Evolutionary conservation across 345 rosid species (phyloP).

Genomic region (Salix brachista): DNA sequence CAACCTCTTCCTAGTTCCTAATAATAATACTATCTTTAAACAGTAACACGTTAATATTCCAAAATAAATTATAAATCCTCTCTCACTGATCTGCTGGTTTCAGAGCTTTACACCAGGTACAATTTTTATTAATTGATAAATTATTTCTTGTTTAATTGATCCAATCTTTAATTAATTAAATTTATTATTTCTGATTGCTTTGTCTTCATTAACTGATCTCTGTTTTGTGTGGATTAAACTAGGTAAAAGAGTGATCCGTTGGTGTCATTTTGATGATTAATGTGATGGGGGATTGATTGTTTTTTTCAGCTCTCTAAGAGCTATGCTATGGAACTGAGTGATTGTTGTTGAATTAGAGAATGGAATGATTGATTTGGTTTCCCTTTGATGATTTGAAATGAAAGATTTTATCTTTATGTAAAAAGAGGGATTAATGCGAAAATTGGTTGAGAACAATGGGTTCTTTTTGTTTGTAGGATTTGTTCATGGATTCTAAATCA

Average conservation of each 20-base stretch:
- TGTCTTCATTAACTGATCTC: not conserved
- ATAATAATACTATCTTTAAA: no score
- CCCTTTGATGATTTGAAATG: not conserved
- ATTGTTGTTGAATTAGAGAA: not conserved
- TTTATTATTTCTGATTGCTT: no score
- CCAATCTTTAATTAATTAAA: no score
- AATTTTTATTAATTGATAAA: not conserved
- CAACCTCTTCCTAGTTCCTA: no score
- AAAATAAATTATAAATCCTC: no score
- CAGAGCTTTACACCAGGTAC: not conserved
- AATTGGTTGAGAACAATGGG: not conserved
- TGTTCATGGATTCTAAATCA: slow-evolving; percentile 42
- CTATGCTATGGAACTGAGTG: not conserved
- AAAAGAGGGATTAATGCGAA: not conserved
- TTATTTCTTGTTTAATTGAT: no score
- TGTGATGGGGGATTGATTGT: no score
- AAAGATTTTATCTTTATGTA: not conserved
- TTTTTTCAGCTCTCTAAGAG: not conserved
- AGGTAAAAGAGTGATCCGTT: not conserved
- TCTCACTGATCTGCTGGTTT: not conserved
- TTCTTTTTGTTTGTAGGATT: not conserved
- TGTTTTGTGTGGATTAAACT: not conserved
- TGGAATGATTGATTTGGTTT: not conserved
- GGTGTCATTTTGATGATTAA: not conserved
- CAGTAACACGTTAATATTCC: not conserved